Evolutionary conservation across 2,329 filamentous ascomycete species (phyloP).

Genomic region (Epichloe festucae): DNA sequence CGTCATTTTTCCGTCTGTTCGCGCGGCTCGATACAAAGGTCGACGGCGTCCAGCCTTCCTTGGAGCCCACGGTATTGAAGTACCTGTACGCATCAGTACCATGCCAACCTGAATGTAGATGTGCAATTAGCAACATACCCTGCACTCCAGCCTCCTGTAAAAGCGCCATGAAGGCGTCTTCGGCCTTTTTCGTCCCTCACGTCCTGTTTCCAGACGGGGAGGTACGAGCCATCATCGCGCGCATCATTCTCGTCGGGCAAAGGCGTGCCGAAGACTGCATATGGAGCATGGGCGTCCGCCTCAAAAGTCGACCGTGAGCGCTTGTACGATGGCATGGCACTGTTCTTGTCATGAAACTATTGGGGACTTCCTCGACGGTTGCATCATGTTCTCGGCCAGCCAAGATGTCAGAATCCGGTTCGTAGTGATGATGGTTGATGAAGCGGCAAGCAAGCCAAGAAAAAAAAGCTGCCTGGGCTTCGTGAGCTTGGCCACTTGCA

Average conservation of each 20-base stretch:
- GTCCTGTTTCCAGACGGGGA: conserved; percentile 97
- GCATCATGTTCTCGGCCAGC: not conserved
- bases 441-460: not conserved
- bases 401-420: not conserved
- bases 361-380: not conserved
- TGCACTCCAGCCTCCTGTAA: conserved; percentile 92
- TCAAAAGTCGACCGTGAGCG: conserved; percentile 68
- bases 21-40: conserved; percentile 83
- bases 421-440: not conserved
- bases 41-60: conserved; percentile 92
- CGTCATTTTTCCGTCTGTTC: conserved; percentile 57
- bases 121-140: conserved; percentile 46
- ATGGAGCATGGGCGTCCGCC: conserved; percentile 61
- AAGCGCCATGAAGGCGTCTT: conserved; percentile 87
- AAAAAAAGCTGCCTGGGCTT: not conserved
- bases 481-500: not conserved
- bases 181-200: conserved; percentile 84
- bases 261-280: conserved; percentile 70
- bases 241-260: conserved; percentile 66
- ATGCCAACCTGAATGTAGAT: not conserved
- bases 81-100: conserved; percentile 44
- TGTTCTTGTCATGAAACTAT: conserved; percentile 4
- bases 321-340: conserved; percentile 62
- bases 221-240: conserved; percentile 81
- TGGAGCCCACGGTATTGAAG: conserved; percentile 95